Percentiles rank a stretch among this genome's conserved stretches.
phyloP scores from a whole-genome alignment of 2,329 filamentous ascomycete genomes.

The Fusarium mexicanum region DNA sequence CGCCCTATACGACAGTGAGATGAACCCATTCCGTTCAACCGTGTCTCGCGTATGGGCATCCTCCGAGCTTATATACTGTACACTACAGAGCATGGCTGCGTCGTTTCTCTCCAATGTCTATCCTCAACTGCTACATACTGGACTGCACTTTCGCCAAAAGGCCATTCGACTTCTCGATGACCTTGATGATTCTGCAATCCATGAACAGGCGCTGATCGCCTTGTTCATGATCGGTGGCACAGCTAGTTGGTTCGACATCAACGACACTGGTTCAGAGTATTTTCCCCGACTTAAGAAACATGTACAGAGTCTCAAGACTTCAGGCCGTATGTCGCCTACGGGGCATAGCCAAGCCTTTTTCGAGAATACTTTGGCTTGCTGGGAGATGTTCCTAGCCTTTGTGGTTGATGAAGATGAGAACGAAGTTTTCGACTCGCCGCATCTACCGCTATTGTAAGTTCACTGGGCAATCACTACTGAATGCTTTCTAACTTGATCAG shows the following conservation, averaged over 20 bases:
- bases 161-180: accelerated
- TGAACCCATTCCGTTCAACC: neutral
- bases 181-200: accelerated
- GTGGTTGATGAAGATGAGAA: neutral
- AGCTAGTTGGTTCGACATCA: neutral
- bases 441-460: neutral
- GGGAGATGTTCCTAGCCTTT: neutral
- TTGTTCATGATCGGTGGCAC: neutral
- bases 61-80: neutral
- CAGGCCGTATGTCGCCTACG: accelerated
- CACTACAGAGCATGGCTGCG: neutral
- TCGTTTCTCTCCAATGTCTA: neutral
- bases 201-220: neutral
- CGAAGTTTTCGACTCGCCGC: accelerated
- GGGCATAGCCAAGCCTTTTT: neutral
- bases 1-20: neutral
- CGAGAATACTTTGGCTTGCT: neutral
- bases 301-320: neutral
- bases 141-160: neutral
- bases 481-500: accelerated
- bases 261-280: neutral
- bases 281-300: neutral
- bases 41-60: neutral
- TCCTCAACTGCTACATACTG: neutral
- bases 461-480: accelerated